Evolutionary conservation across 306 rosid species (phyloP), one percentile per base, ranked within the genome.

Genomic region (Trifolium pratense): DNA sequence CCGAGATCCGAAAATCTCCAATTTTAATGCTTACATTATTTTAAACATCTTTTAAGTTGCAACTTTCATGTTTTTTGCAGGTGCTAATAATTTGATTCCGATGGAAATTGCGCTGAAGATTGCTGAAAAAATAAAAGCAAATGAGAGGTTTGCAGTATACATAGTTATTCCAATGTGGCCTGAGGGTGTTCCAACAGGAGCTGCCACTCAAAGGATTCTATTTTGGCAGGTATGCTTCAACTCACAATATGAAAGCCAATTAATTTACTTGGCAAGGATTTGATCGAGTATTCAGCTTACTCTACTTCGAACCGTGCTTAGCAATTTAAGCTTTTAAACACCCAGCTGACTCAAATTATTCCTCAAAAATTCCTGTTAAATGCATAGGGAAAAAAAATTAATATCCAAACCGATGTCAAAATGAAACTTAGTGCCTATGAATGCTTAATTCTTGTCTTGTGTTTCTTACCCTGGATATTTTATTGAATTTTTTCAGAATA

Each of bases 101-200:
- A 91, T 91, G 91, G 99, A 94, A 84, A 94, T 94, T 63, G 95
- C 99, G 2, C 89, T 94, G 34, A 94, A 94, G 89, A 90, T 94
- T 75, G 96, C 97, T 23, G 88, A 82, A 16, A 94, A 94, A 81
- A 91, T 94, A 75, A 88, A 82, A 85, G 97, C 96, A 76, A 87
- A 90, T 40, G 90, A 94, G 88, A 89, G 99, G 73, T 94, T 94
- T 71, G 91, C 97, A 36, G 99, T 76, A 14, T 94, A 94, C 86
- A 88, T 94, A 63, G 84, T 94, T 73, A 91, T 94, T 77, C 99
- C 97, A 52, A 94, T 94, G 99, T 94, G 99, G 99, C 99, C 99
- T 0, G 99, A 94, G 85, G 99, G 99, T 78, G 90, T 80, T 82
- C 99, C 99, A 32, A 84, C 97, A 12, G 96, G 91, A 57, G 84